Conservation (phyloP, 1,139 yeast genomes). For the Hemisphaericaspora subhashii region DNA sequence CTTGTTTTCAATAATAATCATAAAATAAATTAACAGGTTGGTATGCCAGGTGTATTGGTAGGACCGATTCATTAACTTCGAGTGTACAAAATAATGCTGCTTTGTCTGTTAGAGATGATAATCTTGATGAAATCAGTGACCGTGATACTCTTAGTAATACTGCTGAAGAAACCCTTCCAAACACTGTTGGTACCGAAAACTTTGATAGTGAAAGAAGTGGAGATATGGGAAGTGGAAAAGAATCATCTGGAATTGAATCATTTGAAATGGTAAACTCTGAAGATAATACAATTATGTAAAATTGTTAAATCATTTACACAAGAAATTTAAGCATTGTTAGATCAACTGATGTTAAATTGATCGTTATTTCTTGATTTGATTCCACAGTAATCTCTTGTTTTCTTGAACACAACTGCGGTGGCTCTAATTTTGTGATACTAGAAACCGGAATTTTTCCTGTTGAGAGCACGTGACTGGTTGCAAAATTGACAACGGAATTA, state of each 20-base stretch:
- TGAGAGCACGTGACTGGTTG: conserved; percentile 4
- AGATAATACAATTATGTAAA: too few species aligned
- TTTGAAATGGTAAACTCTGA: conserved; percentile 55
- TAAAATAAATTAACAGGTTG: conserved; percentile 54
- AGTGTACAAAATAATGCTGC: conserved; percentile 93
- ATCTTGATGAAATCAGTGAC: conserved; percentile 57
- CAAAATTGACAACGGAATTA: not conserved
- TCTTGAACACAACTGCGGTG: too few species aligned
- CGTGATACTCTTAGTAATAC: conserved; percentile 53
- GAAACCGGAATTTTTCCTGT: not conserved
- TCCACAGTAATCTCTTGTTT: not conserved
- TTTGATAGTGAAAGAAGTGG: conserved; percentile 17
- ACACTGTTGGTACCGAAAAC: conserved; percentile 18
- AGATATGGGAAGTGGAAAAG: conserved; percentile 40
- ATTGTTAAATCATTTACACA: too few species aligned
- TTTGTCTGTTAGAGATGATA: conserved; percentile 79
- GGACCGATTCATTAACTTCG: conserved; percentile 83
- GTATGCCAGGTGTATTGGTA: conserved; percentile 49
- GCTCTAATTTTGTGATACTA: not conserved
- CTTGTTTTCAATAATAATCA: conserved; percentile 62
- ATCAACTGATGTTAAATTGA: too few species aligned
- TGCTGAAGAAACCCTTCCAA: conserved; percentile 19
- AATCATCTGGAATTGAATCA: conserved; percentile 51
- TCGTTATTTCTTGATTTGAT: not conserved
- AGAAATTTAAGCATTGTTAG: too few species aligned